These are phyloP conservation scores for Tetracladium maxilliforme DNA, from an alignment of 2,329 filamentous ascomycete genomes.

Conservation along the genomic window DNA sequence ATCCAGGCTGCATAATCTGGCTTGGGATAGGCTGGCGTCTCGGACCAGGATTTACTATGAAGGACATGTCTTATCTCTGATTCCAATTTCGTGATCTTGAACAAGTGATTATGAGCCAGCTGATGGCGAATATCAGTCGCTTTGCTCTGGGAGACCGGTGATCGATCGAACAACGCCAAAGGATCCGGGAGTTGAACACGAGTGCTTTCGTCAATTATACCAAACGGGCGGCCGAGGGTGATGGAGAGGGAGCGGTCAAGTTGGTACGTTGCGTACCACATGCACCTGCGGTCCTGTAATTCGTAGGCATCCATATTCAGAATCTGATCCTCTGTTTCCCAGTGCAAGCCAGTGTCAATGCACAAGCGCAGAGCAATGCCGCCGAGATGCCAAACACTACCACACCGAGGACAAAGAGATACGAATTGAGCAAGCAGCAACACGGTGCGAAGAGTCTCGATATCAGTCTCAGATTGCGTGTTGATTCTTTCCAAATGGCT, in stretches of 20 bases:
- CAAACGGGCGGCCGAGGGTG: constrained; percentile 14
- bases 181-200: constrained; percentile 10
- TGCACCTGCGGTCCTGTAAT: constrained; percentile 12
- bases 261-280: constrained; percentile 13
- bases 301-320: constrained; percentile 8
- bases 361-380: constrained; percentile 16
- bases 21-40: constrained; percentile 13
- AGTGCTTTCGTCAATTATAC: constrained; percentile 13
- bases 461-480: constrained; percentile 14
- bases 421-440: constrained; percentile 17
- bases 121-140: constrained; percentile 9
- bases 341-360: constrained; percentile 17
- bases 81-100: constrained; percentile 13
- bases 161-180: constrained; percentile 5
- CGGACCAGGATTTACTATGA: constrained; percentile 11
- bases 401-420: constrained; percentile 14
- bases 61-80: constrained; percentile 19
- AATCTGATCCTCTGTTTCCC: constrained; percentile 13
- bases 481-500: constrained; percentile 13
- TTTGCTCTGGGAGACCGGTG: no score
- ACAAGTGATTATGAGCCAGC: constrained; percentile 14
- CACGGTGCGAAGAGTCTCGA: constrained; percentile 15
- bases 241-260: constrained; percentile 13
- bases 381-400: constrained; percentile 18
- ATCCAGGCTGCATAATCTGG: constrained; percentile 13